Conservation (phyloP, 345 rosid species). For the Aurinia saxatilis region DNA sequence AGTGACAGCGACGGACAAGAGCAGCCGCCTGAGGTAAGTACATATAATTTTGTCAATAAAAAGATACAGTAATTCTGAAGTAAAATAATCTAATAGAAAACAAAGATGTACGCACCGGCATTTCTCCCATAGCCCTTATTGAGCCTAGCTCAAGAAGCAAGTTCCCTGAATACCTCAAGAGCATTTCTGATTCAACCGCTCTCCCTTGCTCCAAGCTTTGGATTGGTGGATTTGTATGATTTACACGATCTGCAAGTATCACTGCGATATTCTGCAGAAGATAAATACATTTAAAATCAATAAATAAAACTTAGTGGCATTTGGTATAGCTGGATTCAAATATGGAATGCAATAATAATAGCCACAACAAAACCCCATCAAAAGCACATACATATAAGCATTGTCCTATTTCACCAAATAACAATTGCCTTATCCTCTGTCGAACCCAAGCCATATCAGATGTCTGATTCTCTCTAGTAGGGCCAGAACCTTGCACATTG, state of each 20-base stretch:
- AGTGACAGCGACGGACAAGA: too few relatives aligned
- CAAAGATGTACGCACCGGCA: constrained; percentile 26
- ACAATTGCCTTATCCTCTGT: constrained; percentile 28
- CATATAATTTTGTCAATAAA: neutral
- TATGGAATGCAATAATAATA: neutral
- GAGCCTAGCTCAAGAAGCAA: constrained; percentile 40
- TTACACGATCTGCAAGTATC: constrained; percentile 28
- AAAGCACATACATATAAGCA: constrained; percentile 27
- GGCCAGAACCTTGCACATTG: too few relatives aligned
- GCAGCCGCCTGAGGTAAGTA: neutral
- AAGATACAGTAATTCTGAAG: neutral
- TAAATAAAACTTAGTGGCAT: neutral
- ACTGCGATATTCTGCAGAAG: constrained; percentile 26
- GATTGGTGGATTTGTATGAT: constrained; percentile 2
- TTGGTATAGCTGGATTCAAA: neutral
- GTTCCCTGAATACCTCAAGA: constrained; percentile 35
- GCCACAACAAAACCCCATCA: neutral
- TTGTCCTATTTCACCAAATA: constrained; percentile 33
- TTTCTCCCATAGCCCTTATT: constrained; percentile 35
- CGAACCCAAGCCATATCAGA: constrained; percentile 25
- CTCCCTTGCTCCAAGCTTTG: constrained; percentile 34
- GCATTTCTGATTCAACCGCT: too few relatives aligned
- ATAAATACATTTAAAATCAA: neutral
- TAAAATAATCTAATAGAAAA: neutral
- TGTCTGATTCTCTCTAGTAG: too few relatives aligned